These are phyloP conservation scores for Cystobasidiaceae sp. DNA, from an alignment of 1,284 basidiomycete genomes.

Conservation along the genomic window DNA sequence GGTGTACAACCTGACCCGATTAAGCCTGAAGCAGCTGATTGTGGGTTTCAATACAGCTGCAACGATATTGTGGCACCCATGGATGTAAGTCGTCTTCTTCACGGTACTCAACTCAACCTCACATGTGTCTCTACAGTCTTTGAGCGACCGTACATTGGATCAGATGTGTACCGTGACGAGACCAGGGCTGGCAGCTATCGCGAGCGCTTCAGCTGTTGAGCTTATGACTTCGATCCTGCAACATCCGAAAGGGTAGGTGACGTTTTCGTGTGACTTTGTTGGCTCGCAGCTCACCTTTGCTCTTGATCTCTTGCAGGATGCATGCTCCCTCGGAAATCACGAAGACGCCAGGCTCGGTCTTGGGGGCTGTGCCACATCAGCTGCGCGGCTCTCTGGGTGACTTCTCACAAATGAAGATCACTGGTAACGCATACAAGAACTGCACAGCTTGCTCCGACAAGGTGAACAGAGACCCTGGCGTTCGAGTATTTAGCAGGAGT, in stretches of 20 bases:
- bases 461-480: constrained; percentile 50
- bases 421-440: constrained; percentile 75
- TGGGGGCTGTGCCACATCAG: constrained; percentile 90
- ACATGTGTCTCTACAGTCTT: constrained; percentile 55
- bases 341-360: constrained; percentile 51
- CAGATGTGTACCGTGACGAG: constrained; percentile 99
- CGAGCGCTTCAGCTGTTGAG: constrained; percentile 85
- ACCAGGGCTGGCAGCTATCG: constrained; percentile 90
- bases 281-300: background rate
- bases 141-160: constrained; percentile 89
- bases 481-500: no score
- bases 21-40: background rate
- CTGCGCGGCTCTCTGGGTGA: constrained; percentile 81
- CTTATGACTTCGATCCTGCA: constrained; percentile 82
- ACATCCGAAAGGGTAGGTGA: constrained; percentile 73
- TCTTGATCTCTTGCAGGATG: constrained; percentile 55
- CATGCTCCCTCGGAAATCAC: constrained; percentile 50
- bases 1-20: background rate
- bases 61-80: constrained; percentile 95
- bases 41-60: no score
- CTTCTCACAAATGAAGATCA: constrained; percentile 76
- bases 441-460: constrained; percentile 86
- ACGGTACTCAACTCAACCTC: background rate
- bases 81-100: constrained; percentile 57
- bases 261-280: background rate